Percentiles rank a stretch among this genome's conserved stretches.
Conservation (phyloP, 75 land plant species). For the Selaginella moellendorffii region DNA sequence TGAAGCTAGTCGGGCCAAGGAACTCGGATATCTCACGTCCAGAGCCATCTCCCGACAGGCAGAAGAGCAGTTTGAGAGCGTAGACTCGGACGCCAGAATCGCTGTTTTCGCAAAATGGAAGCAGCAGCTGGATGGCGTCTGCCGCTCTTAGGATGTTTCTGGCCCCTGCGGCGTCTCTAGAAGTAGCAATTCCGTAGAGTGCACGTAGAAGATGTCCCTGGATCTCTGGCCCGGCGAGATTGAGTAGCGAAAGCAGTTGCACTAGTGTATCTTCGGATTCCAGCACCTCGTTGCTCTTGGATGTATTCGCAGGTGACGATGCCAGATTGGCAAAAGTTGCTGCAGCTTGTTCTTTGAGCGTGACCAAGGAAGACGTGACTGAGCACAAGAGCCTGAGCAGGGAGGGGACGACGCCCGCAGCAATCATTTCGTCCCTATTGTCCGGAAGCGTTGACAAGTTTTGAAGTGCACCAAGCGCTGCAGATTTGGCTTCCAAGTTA, state of each 20-base stretch:
- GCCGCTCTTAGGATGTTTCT: constrained; percentile 36
- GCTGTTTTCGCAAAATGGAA: constrained; percentile 35
- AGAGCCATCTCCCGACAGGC: constrained; percentile 39
- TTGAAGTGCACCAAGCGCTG: constrained; percentile 39
- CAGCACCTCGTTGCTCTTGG: constrained; percentile 14
- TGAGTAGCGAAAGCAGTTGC: constrained; percentile 36
- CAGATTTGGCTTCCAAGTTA: constrained; percentile 29
- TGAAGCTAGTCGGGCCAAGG: constrained; percentile 22
- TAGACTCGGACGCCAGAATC: constrained; percentile 26
- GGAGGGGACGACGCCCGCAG: constrained; percentile 33
- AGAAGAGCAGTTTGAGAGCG: constrained; percentile 43
- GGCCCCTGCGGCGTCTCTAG: constrained; percentile 24
- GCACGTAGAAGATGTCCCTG: constrained; percentile 45
- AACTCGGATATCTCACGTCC: constrained; percentile 30
- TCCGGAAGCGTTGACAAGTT: constrained; percentile 46
- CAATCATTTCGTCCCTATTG: constrained; percentile 43
- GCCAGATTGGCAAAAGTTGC: constrained; percentile 36
- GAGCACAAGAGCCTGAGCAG: constrained; percentile 37
- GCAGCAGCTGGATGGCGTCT: constrained; percentile 38
- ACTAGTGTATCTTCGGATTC: constrained; percentile 45
- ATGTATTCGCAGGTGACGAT: constrained; percentile 13
- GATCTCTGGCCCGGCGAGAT: constrained; percentile 31
- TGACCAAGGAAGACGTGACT: constrained; percentile 22
- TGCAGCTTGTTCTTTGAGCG: constrained; percentile 40
- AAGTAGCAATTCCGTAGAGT: constrained; percentile 33